phyloP scores from a whole-genome alignment of 257 asterid species.

The Fraxinus pennsylvanica region DNA sequence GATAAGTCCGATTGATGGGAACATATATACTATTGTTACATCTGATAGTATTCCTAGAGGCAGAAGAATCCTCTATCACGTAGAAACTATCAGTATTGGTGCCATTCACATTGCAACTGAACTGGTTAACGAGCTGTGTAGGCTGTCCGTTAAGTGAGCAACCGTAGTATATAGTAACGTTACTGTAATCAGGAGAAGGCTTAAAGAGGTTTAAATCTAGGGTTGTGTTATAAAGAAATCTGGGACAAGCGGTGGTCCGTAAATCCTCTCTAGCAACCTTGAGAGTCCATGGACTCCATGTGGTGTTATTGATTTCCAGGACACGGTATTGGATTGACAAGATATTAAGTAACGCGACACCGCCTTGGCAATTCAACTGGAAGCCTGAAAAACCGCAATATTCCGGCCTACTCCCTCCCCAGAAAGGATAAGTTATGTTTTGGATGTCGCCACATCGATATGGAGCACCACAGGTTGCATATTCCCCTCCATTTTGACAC shows the following conservation, averaged over 20 bases:
- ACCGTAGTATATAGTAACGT: conserved; percentile 44
- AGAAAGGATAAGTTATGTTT: conserved; percentile 54
- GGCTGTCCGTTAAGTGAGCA: conserved; percentile 23
- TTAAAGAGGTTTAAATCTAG: conserved; percentile 29
- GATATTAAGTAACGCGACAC: conserved; percentile 23
- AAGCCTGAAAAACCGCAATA: conserved; percentile 61
- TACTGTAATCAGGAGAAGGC: conserved; percentile 22
- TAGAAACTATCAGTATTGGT: conserved; percentile 18
- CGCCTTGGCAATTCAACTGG: conserved; percentile 35
- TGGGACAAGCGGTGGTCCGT: conserved; percentile 26
- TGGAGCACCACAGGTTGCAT: conserved; percentile 26
- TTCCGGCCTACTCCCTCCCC: conserved; percentile 36
- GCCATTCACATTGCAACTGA: conserved; percentile 15
- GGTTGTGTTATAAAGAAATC: conserved; percentile 18
- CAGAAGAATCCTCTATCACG: rapidly evolving
- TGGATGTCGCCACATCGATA: conserved; percentile 30
- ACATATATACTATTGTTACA: conserved; percentile 35
- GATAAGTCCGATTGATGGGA: conserved; percentile 39
- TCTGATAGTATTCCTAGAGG: neutral
- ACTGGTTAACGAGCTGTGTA: neutral
- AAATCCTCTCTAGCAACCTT: conserved; percentile 52
- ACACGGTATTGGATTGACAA: conserved; percentile 31
- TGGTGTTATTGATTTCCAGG: neutral
- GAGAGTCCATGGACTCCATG: conserved; percentile 7
- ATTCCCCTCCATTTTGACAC: conserved; percentile 31